Evolutionary conservation across 106 monocot genomes (phyloP).

Genomic region (Platanthera zijinensis): DNA sequence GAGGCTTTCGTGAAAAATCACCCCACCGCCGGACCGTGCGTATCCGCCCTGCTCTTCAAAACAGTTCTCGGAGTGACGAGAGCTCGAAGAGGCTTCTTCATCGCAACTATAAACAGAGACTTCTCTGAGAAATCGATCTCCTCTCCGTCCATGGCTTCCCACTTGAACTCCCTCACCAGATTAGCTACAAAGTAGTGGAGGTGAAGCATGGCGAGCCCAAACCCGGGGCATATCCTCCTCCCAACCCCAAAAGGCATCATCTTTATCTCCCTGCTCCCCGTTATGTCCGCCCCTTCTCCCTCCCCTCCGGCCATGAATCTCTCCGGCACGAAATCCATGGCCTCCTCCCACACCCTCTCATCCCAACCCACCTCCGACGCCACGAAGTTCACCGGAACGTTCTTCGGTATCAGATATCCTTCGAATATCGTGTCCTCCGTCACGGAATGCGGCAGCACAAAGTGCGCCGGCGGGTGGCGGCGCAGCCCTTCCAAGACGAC

Average conservation of each 20-base stretch:
- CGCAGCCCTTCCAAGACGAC: constrained; percentile 23
- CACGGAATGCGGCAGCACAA: constrained; percentile 17
- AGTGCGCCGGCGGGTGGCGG: constrained; percentile 25
- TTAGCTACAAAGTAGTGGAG: too few species aligned
- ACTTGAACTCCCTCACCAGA: too few species aligned
- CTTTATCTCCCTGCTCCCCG: constrained; percentile 27
- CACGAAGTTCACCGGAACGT: constrained; percentile 19
- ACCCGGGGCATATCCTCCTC: too few species aligned
- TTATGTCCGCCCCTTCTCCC: constrained; percentile 23
- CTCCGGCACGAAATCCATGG: constrained; percentile 34
- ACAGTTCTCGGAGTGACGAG: too few species aligned
- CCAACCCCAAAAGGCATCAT: constrained; percentile 19
- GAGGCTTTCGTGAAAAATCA: too few species aligned
- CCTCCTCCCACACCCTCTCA: constrained; percentile 28
- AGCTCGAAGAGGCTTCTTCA: too few species aligned
- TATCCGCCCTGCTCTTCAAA: too few species aligned
- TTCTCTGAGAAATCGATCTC: too few species aligned
- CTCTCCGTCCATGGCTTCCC: too few species aligned
- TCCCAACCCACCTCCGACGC: constrained; percentile 29
- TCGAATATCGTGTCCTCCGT: constrained; percentile 5
- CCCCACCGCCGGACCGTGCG: too few species aligned
- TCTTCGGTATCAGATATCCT: constrained; percentile 34
- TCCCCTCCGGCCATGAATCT: constrained; percentile 17
- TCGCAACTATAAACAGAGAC: too few species aligned
- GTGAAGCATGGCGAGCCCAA: too few species aligned